Conservation (phyloP, 257 asterid species). For the Rehmannia glutinosa region DNA sequence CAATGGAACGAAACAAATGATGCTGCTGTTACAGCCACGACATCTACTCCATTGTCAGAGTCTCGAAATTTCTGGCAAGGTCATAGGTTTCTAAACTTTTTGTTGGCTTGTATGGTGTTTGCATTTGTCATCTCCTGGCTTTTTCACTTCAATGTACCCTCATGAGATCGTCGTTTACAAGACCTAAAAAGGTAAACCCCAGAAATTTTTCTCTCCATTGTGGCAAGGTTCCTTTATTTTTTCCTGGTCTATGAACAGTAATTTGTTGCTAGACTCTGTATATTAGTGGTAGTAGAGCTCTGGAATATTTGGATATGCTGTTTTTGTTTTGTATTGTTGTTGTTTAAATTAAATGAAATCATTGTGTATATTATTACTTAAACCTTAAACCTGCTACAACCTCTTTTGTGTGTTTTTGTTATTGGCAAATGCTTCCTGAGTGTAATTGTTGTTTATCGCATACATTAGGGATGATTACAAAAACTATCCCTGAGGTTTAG, state of each 20-base stretch:
- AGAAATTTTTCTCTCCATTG: not conserved
- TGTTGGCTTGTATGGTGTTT: conserved; percentile 77
- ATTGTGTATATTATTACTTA: too few relatives aligned
- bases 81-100: conserved; percentile 63
- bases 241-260: not conserved
- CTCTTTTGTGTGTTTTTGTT: too few relatives aligned
- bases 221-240: not conserved
- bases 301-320: not conserved
- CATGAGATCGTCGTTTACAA: conserved; percentile 17
- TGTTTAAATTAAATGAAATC: too few relatives aligned
- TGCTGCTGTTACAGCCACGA: conserved; percentile 15
- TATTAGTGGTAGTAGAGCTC: not conserved
- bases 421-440: too few relatives aligned
- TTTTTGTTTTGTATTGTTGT: not conserved
- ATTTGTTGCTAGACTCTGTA: not conserved
- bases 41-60: conserved; percentile 25
- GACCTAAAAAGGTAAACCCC: too few relatives aligned
- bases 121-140: conserved; percentile 83
- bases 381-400: not conserved
- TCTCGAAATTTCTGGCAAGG: conserved; percentile 62
- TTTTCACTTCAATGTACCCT: conserved; percentile 66
- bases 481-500: too few relatives aligned
- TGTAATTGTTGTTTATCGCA: too few relatives aligned
- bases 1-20: conserved; percentile 38
- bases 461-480: too few relatives aligned